Evolutionary conservation across 176 grass and related monocot species (phyloP).

Genomic region (Canna indica): DNA sequence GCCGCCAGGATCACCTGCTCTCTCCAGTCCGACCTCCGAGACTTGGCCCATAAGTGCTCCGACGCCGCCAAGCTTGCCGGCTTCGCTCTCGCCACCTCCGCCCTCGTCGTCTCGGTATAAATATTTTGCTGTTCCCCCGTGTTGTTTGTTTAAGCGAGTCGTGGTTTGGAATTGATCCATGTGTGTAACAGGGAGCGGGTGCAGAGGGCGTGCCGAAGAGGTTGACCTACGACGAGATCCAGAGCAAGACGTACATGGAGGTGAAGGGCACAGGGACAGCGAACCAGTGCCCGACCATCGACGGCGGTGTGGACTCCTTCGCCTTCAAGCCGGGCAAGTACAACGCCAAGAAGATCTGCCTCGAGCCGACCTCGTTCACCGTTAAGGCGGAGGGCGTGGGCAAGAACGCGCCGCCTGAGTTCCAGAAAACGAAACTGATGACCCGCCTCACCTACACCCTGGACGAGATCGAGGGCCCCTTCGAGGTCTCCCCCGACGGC

Average conservation of each 20-base stretch:
- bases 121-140: background rate
- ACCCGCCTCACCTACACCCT: conserved; percentile 3
- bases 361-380: conserved; percentile 3
- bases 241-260: conserved; percentile 12
- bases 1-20: background rate
- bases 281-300: conserved; percentile 5
- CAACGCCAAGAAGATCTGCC: background rate
- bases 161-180: too few relatives aligned
- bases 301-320: background rate
- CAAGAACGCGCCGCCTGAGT: conserved; percentile 2
- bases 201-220: conserved; percentile 7
- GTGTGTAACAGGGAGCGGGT: background rate
- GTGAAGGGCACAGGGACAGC: conserved; percentile 4
- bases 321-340: conserved; percentile 4
- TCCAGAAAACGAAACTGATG: conserved; percentile 7
- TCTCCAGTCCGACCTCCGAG: background rate
- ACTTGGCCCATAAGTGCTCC: background rate
- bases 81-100: background rate
- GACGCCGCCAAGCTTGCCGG: conserved; percentile 5
- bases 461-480: conserved; percentile 8
- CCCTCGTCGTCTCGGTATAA: background rate
- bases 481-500: background rate
- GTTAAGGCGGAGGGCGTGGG: background rate
- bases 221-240: conserved; percentile 4
- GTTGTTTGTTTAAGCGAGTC: too few relatives aligned